Conservation (phyloP, 208 protist species). For the Wallacemonas sp. region DNA sequence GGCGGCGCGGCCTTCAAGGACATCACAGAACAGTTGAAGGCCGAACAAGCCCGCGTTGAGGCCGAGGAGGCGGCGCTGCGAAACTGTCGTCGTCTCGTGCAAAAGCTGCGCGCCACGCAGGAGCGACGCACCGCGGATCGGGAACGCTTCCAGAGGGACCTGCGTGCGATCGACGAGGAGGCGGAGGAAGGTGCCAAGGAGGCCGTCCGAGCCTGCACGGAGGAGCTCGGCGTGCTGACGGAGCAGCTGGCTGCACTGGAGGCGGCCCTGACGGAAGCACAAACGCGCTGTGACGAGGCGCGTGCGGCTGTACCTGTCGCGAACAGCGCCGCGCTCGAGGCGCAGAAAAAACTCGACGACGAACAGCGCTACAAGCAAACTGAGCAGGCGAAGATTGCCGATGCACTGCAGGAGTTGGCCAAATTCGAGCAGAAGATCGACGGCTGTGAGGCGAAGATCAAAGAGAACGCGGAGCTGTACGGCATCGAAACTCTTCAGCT, state of each 20-base stretch:
- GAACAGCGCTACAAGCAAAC: slow-evolving; percentile 80
- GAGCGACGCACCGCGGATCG: slow-evolving; percentile 63
- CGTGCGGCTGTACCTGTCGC: slow-evolving; percentile 54
- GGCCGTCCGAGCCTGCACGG: slow-evolving; percentile 41
- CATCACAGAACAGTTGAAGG: slow-evolving; percentile 49
- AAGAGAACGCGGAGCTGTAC: slow-evolving; percentile 85
- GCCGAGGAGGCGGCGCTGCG: slow-evolving; percentile 73
- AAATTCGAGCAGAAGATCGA: slow-evolving; percentile 91
- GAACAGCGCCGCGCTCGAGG: slow-evolving; percentile 60
- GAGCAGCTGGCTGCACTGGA: slow-evolving; percentile 57
- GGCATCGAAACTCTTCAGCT: slow-evolving; percentile 78
- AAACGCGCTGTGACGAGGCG: slow-evolving; percentile 50
- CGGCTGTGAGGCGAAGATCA: slow-evolving; percentile 82
- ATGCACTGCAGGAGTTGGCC: slow-evolving; percentile 75
- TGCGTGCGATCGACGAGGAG: slow-evolving; percentile 63
- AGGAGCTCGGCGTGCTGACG: slow-evolving; percentile 43
- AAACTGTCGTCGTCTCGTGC: slow-evolving; percentile 53
- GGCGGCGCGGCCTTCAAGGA: slow-evolving; percentile 75
- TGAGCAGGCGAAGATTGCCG: slow-evolving; percentile 70
- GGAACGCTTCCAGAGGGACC: slow-evolving; percentile 50
- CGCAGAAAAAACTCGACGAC: slow-evolving; percentile 77
- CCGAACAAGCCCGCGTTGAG: slow-evolving; percentile 59
- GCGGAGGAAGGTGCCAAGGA: slow-evolving; percentile 53
- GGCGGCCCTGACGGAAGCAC: slow-evolving; percentile 44
- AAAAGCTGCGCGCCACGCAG: slow-evolving; percentile 73